Evolutionary conservation across 106 monocot species (phyloP).

Genomic region (Dendrobium nobile): DNA sequence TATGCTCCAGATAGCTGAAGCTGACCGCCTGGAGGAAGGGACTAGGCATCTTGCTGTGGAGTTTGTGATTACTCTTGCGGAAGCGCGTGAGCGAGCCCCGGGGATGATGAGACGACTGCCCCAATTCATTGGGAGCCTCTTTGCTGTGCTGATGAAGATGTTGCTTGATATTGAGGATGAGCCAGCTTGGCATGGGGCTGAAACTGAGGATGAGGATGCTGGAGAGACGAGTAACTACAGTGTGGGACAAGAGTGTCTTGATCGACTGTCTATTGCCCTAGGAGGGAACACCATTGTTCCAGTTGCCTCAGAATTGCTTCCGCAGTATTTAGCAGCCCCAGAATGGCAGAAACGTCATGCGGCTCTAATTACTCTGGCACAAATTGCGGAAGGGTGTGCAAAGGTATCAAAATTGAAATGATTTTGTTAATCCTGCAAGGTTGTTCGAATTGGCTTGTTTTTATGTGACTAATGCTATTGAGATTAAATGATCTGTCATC

Average conservation of each 20-base stretch:
- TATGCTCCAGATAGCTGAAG: slow-evolving; percentile 91
- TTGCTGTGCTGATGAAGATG: slow-evolving; percentile 89
- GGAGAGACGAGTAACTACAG: slow-evolving; percentile 85
- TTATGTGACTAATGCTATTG: neutral
- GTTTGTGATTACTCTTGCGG: slow-evolving; percentile 91
- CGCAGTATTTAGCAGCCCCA: slow-evolving; percentile 61
- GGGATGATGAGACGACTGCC: slow-evolving; percentile 84
- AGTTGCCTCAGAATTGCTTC: slow-evolving; percentile 73
- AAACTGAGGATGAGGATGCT: slow-evolving; percentile 84
- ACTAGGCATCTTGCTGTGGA: slow-evolving; percentile 88
- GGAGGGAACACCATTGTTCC: slow-evolving; percentile 92
- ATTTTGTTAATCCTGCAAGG: neutral
- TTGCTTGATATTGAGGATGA: slow-evolving; percentile 83
- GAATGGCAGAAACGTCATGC: slow-evolving; percentile 99
- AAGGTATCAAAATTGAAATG: slow-evolving; percentile 38
- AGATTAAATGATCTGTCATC: slow-evolving; percentile 1
- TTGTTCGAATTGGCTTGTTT: neutral
- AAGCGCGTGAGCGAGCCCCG: slow-evolving; percentile 88
- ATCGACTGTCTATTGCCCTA: slow-evolving; percentile 73
- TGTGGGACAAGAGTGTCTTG: slow-evolving; percentile 86
- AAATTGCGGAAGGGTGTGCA: slow-evolving; percentile 96
- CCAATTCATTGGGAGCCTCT: slow-evolving; percentile 75
- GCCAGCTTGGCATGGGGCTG: slow-evolving; percentile 74
- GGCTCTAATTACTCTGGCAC: slow-evolving; percentile 86
- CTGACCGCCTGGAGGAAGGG: slow-evolving; percentile 68